phyloP scores from a whole-genome alignment of 805 yeast species.

The Starmerella floricola region DNA sequence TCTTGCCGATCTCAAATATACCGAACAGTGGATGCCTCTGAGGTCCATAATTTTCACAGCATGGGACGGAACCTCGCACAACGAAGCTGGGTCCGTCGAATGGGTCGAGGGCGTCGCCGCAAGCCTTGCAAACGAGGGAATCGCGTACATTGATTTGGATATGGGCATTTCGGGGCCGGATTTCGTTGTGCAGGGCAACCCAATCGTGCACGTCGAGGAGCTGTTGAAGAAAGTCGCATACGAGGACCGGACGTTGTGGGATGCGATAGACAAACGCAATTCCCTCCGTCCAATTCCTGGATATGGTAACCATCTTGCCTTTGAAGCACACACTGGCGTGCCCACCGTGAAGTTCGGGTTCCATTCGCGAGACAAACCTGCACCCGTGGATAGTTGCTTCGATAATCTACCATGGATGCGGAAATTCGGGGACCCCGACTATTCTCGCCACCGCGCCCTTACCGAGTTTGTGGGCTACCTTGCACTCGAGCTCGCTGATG shows the following conservation, averaged over 20 bases:
- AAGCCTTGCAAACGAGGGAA: constrained; percentile 46
- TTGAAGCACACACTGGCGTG: constrained; percentile 50
- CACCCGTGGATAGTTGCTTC: constrained; percentile 45
- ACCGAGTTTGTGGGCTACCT: constrained; percentile 44
- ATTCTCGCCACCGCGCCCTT: constrained; percentile 44
- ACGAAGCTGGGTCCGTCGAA: constrained; percentile 74
- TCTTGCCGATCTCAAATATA: constrained; percentile 49
- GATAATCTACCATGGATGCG: constrained; percentile 52
- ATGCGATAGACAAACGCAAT: constrained; percentile 2
- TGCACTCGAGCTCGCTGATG: constrained; percentile 52
- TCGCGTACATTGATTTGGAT: constrained; percentile 63
- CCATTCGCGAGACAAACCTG: constrained; percentile 28
- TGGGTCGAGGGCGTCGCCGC: constrained; percentile 50
- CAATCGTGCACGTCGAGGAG: constrained; percentile 38
- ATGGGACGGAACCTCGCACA: constrained; percentile 71
- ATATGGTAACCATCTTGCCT: constrained; percentile 57
- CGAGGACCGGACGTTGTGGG: constrained; percentile 19
- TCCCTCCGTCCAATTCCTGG: constrained; percentile 14
- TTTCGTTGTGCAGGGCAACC: constrained; percentile 50
- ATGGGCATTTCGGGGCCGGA: constrained; percentile 39
- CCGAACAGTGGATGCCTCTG: constrained; percentile 69
- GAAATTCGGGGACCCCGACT: constrained; percentile 42
- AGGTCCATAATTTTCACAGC: constrained; percentile 73
- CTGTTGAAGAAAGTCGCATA: constrained; percentile 34
- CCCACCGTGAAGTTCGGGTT: constrained; percentile 55